These are phyloP conservation scores for Pseudotulostoma volvatum DNA, from an alignment of 495 filamentous ascomycete genomes.

Conservation along the genomic window DNA sequence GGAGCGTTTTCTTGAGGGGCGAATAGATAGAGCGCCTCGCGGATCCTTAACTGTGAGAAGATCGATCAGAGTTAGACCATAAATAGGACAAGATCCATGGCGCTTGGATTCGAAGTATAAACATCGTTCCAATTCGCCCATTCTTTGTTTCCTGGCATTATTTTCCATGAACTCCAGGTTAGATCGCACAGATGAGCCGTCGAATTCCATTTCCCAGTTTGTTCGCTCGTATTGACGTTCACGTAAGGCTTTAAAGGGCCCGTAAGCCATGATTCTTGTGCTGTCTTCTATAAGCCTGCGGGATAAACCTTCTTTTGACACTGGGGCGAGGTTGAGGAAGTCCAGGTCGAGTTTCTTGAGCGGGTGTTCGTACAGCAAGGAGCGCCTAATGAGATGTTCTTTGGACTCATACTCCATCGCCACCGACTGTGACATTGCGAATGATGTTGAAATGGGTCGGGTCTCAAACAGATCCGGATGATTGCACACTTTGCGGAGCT, in stretches of 20 bases:
- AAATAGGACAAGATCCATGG: constrained; percentile 65
- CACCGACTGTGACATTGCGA: constrained; percentile 75
- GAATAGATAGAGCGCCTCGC: constrained; percentile 24
- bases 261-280: constrained; percentile 45
- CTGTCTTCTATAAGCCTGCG: constrained; percentile 43
- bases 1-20: constrained; percentile 24
- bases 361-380: constrained; percentile 46
- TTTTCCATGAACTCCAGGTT: constrained; percentile 60
- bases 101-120: constrained; percentile 69
- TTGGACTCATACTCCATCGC: constrained; percentile 64
- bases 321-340: constrained; percentile 68
- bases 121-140: constrained; percentile 64
- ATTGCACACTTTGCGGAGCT: constrained; percentile 94
- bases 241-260: constrained; percentile 41
- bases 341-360: constrained; percentile 52
- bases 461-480: constrained; percentile 97
- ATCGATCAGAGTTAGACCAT: constrained; percentile 58
- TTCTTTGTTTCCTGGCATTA: constrained; percentile 47
- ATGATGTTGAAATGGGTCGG: constrained; percentile 93
- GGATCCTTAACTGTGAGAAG: constrained; percentile 47
- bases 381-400: constrained; percentile 51
- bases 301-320: constrained; percentile 51
- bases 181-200: constrained; percentile 48
- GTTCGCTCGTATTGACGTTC: constrained; percentile 47
- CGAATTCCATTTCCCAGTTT: constrained; percentile 40